Evolutionary conservation across 345 rosid species (phyloP).

Genomic region (Eucalyptus tenuipes): DNA sequence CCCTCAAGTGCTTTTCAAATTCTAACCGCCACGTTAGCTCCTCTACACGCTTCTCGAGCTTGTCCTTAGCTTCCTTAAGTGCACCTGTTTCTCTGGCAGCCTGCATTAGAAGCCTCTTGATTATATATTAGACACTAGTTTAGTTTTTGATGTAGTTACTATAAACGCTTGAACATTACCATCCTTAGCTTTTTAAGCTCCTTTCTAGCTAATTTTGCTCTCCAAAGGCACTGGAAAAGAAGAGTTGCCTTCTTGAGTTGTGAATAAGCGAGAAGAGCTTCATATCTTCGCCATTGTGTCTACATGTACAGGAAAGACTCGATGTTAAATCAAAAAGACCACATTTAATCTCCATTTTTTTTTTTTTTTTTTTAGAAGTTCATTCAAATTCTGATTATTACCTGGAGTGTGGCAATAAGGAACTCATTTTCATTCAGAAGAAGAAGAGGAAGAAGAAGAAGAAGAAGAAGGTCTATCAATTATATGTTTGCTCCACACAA

Average conservation of each 20-base stretch:
- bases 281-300: slow-evolving; percentile 44
- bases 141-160: neutral
- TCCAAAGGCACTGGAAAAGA: slow-evolving; percentile 88
- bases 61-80: slow-evolving; percentile 98
- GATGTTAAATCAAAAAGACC: slow-evolving; percentile 1
- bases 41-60: slow-evolving; percentile 94
- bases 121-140: neutral
- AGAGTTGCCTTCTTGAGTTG: slow-evolving; percentile 61
- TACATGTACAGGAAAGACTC: neutral
- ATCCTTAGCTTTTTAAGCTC: slow-evolving; percentile 86
- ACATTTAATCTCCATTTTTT: neutral
- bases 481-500: neutral
- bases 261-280: slow-evolving; percentile 30
- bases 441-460: neutral
- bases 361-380: neutral
- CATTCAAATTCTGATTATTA: neutral
- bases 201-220: slow-evolving; percentile 79
- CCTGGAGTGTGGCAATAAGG: neutral
- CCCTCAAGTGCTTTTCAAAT: slow-evolving; percentile 90
- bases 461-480: neutral
- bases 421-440: neutral
- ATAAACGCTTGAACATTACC: slow-evolving; percentile 23
- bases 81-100: slow-evolving; percentile 96
- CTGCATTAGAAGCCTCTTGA: slow-evolving; percentile 47
- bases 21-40: slow-evolving; percentile 96